Percentiles rank a stretch among this genome's conserved stretches.
These are phyloP conservation scores for Kwoniella dendrophila DNA, from an alignment of 768 basidiomycete genomes.

Conservation along the genomic window DNA sequence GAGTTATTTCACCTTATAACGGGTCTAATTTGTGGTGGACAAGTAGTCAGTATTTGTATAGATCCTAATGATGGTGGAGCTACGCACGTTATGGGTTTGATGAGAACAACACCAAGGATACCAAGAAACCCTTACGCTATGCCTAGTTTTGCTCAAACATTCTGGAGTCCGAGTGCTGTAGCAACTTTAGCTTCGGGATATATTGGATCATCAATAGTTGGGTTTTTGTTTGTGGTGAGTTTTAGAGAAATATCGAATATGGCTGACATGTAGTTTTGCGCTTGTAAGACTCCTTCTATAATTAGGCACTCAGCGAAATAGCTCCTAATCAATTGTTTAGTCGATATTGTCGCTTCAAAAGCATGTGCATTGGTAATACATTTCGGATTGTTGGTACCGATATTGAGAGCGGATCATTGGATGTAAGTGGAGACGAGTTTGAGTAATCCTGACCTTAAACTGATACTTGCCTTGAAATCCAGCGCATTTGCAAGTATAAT, in stretches of 20 bases:
- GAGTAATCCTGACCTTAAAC: background rate
- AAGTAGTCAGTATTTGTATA: conserved; percentile 53
- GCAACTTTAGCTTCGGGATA: conserved; percentile 53
- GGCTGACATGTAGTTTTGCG: conserved; percentile 34
- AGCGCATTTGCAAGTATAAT: conserved; percentile 85
- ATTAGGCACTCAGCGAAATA: no score
- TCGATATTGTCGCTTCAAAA: conserved; percentile 83
- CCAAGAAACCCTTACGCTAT: conserved; percentile 48
- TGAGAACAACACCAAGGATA: conserved; percentile 42
- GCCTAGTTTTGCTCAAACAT: conserved; percentile 49
- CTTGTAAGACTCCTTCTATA: no score
- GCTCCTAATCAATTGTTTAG: conserved; percentile 20
- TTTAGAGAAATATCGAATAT: background rate
- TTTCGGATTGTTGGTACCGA: conserved; percentile 79
- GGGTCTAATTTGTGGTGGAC: conserved; percentile 52
- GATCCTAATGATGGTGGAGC: conserved; percentile 52
- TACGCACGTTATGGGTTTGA: conserved; percentile 47
- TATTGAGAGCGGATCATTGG: conserved; percentile 85
- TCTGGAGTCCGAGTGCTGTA: conserved; percentile 49
- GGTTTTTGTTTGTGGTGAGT: conserved; percentile 54
- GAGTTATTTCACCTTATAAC: conserved; percentile 52
- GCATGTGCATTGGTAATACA: conserved; percentile 87
- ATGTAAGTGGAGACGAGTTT: conserved; percentile 63
- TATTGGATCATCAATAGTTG: conserved; percentile 47
- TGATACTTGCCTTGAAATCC: conserved; percentile 3